These are phyloP conservation scores for Cadophora sp. DNA, from an alignment of 2,329 filamentous ascomycete species.

Conservation along the genomic window DNA sequence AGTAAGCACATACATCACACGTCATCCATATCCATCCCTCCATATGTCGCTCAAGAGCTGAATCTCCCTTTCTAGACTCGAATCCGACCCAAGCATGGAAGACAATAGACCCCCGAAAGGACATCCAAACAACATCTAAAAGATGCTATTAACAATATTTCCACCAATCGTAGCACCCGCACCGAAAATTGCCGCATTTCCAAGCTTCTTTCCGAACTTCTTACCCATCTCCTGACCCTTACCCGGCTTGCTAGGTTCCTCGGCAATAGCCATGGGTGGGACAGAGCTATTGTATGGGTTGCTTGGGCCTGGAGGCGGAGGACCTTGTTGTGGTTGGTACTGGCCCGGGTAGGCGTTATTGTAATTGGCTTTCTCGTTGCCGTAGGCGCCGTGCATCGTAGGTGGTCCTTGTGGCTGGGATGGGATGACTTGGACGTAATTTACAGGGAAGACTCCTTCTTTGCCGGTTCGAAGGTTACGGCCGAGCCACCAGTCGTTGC, in stretches of 20 bases:
- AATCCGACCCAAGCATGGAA: not conserved
- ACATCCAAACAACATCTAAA: conserved; percentile 55
- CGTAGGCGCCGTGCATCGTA: conserved; percentile 44
- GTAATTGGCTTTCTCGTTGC: conserved; percentile 23
- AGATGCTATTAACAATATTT: conserved; percentile 90
- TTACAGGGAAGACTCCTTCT: conserved; percentile 95
- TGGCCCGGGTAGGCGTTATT: conserved; percentile 38
- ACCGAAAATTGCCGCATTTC: conserved; percentile 84
- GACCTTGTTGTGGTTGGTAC: conserved; percentile 35
- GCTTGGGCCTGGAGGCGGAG: conserved; percentile 54
- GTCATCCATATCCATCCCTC: not conserved
- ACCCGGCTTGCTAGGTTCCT: conserved; percentile 52
- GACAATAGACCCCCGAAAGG: not conserved
- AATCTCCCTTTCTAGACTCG: no score
- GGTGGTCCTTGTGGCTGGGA: conserved; percentile 37
- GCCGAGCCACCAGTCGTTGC: conserved; percentile 93
- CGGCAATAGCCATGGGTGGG: conserved; percentile 76
- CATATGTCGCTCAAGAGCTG: not conserved
- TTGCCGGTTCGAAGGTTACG: conserved; percentile 80
- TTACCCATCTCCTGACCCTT: conserved; percentile 73
- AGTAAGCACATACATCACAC: not conserved
- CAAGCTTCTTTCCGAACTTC: conserved; percentile 96
- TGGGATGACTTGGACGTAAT: conserved; percentile 76
- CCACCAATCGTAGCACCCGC: conserved; percentile 90
- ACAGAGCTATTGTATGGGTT: conserved; percentile 73